Evolutionary conservation across 495 filamentous ascomycete genomes (phyloP).

Genomic region (Cudoniella acicularis): DNA sequence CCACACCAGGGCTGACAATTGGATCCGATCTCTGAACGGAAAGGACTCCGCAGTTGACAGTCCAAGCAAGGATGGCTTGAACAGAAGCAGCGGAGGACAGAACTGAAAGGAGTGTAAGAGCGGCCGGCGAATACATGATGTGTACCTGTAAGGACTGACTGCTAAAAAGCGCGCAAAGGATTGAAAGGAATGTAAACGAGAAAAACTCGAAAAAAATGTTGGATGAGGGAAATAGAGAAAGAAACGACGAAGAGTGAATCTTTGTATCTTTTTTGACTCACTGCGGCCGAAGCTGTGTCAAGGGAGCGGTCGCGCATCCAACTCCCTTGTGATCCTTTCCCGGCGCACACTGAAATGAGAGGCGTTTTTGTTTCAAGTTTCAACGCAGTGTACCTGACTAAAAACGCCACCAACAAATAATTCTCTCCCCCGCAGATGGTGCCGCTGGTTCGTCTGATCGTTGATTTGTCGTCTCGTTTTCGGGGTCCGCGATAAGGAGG

Average conservation of each 20-base stretch:
- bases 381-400: neutral
- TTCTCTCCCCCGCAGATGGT: neutral
- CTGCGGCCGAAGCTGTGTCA: no score
- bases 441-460: neutral
- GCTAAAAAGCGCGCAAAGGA: neutral
- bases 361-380: neutral
- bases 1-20: conserved; percentile 49
- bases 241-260: neutral
- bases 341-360: neutral
- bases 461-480: neutral
- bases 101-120: neutral
- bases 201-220: neutral
- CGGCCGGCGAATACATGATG: neutral
- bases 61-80: neutral
- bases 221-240: neutral
- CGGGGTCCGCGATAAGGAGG: neutral
- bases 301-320: neutral
- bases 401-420: neutral
- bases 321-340: neutral
- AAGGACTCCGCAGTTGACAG: conserved; percentile 20
- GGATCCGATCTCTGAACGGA: conserved; percentile 59
- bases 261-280: neutral
- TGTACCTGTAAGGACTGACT: neutral
- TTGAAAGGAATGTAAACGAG: neutral
- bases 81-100: neutral